Evolutionary conservation across 768 basidiomycete species (phyloP).

Genomic region (Pisolithus microcarpus): DNA sequence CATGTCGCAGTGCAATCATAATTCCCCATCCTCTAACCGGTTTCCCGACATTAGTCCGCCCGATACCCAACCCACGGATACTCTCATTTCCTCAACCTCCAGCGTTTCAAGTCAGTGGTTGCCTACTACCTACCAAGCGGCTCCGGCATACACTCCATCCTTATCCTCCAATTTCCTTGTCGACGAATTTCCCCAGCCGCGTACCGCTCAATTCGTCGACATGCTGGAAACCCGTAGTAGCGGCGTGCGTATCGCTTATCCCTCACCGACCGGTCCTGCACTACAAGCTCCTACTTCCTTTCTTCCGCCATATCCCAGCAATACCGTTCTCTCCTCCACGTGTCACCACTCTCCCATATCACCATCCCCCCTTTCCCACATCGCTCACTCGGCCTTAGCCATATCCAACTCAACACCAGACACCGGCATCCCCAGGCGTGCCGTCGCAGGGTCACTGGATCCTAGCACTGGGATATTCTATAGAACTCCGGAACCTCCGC

Average conservation of each 20-base stretch:
- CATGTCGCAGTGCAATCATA: slow-evolving; percentile 1
- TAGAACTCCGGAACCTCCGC: slow-evolving; percentile 54
- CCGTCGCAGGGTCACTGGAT: slow-evolving; percentile 56
- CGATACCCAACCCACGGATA: not conserved
- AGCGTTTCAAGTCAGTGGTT: not conserved
- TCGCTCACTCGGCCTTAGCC: slow-evolving; percentile 2
- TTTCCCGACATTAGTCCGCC: not conserved
- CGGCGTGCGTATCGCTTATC: not conserved
- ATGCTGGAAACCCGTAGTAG: not conserved
- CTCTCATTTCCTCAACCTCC: not conserved
- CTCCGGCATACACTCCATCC: not conserved
- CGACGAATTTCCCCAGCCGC: not conserved
- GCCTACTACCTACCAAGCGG: not conserved
- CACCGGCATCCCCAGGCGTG: slow-evolving; percentile 11
- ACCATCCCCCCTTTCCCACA: not conserved
- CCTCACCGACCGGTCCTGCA: not conserved
- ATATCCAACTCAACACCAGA: slow-evolving; percentile 3
- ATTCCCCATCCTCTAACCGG: not conserved
- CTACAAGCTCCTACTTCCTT: not conserved
- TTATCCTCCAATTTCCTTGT: not conserved
- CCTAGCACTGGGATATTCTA: slow-evolving; percentile 61
- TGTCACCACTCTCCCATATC: not conserved
- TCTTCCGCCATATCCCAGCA: not conserved
- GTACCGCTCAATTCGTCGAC: not conserved
- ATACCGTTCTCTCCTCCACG: not conserved